Percentiles rank a stretch among this genome's conserved stretches.
Evolutionary conservation across 257 asterid species (phyloP).

Genomic region (Ocimum tenuiflorum): DNA sequence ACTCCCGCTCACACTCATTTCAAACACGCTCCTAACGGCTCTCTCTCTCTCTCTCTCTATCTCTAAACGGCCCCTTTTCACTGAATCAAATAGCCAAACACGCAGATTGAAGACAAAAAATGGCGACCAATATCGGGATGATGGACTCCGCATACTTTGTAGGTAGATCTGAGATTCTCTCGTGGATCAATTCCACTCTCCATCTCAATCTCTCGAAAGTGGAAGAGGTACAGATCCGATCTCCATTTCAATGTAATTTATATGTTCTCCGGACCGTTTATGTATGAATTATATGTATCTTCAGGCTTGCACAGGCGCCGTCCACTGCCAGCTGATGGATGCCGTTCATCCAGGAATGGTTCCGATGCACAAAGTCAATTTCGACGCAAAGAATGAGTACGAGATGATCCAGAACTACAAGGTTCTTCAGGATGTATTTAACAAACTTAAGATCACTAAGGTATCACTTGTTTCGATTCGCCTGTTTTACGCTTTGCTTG

Average conservation of each 20-base stretch:
- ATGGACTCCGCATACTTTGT: conserved; percentile 94
- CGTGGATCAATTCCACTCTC: conserved; percentile 83
- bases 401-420: conserved; percentile 90
- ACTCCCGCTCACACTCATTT: conserved; percentile 53
- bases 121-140: conserved; percentile 72
- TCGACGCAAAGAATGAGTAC: conserved; percentile 77
- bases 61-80: neutral
- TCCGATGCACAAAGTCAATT: conserved; percentile 91
- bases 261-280: neutral
- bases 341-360: conserved; percentile 77
- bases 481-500: neutral
- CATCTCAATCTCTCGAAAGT: conserved; percentile 81
- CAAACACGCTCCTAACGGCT: conserved; percentile 21
- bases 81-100: neutral
- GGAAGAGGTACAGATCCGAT: conserved; percentile 59
- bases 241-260: neutral
- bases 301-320: conserved; percentile 84
- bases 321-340: conserved; percentile 91
- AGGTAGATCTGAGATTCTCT: conserved; percentile 77
- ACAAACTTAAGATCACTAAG: conserved; percentile 77
- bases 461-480: conserved; percentile 20
- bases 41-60: neutral
- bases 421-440: conserved; percentile 87
- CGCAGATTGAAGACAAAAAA: conserved; percentile 16
- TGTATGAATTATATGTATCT: neutral